Evolutionary conservation across 345 rosid genomes (phyloP).

Genomic region (Populus davidiana): DNA sequence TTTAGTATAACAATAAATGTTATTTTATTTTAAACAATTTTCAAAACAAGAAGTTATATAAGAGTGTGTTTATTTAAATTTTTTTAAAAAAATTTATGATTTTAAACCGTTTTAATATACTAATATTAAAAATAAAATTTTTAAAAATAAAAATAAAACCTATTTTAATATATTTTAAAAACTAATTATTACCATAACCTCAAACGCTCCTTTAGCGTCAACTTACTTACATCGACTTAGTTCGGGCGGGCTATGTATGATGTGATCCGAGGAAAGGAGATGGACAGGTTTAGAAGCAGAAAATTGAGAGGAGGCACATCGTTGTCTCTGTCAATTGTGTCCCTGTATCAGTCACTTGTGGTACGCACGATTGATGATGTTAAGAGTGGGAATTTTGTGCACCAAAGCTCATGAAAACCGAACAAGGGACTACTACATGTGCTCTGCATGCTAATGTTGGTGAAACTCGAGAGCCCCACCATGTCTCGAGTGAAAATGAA

Average conservation of each 20-base stretch:
- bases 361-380: conserved; percentile 5
- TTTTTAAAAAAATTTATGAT: no score
- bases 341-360: conserved; percentile 14
- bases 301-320: conserved; percentile 22
- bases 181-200: no score
- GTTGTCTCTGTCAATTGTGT: conserved; percentile 7
- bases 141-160: no score
- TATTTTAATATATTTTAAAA: no score
- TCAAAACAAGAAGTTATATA: background rate
- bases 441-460: background rate
- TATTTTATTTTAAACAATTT: background rate
- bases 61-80: no score
- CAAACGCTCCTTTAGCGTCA: no score
- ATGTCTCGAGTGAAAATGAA: background rate
- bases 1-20: no score
- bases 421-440: background rate
- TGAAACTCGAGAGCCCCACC: background rate
- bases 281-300: conserved; percentile 25
- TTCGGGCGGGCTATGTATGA: background rate
- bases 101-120: no score
- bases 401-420: background rate
- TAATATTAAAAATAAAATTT: no score
- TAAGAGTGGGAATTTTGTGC: background rate
- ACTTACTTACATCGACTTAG: no score
- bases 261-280: conserved; percentile 13